These are phyloP conservation scores for Picea glauca DNA, from an alignment of 75 land plant species.

Conservation along the genomic window DNA sequence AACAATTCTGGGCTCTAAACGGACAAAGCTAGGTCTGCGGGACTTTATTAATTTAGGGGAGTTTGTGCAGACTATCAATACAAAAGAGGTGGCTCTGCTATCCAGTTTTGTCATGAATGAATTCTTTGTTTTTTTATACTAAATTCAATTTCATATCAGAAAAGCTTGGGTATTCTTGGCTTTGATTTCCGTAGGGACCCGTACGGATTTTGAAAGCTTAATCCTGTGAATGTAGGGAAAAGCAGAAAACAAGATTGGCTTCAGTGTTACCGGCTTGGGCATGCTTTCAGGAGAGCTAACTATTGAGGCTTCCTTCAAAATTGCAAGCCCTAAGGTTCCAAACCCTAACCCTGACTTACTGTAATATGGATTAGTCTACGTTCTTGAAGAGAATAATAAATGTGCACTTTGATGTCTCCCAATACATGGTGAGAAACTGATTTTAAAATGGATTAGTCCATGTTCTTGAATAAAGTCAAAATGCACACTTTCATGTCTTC, in stretches of 20 bases:
- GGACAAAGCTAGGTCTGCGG: constrained; percentile 92
- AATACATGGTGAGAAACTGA: too few species aligned
- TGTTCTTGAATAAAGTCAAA: not conserved
- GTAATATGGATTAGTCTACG: not conserved
- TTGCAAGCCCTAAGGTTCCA: constrained; percentile 66
- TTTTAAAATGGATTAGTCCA: too few species aligned
- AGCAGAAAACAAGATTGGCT: constrained; percentile 74
- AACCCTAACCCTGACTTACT: not conserved
- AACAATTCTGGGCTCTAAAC: constrained; percentile 72
- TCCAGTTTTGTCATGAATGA: not conserved
- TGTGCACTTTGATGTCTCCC: not conserved
- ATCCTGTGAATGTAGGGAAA: constrained; percentile 40
- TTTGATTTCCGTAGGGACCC: constrained; percentile 2
- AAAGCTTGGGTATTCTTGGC: constrained; percentile 1
- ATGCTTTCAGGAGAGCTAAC: constrained; percentile 73
- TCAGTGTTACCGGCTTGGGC: constrained; percentile 66
- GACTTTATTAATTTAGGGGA: constrained; percentile 84
- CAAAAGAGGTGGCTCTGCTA: constrained; percentile 45
- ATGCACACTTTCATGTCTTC: not conserved
- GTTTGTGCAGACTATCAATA: constrained; percentile 69
- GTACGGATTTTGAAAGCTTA: not conserved
- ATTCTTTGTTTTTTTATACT: not conserved
- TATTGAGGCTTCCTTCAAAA: constrained; percentile 75
- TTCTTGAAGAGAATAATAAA: not conserved
- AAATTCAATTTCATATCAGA: not conserved